These are phyloP conservation scores for Metschnikowia koreensis DNA, from an alignment of 805 yeast genomes.

Conservation along the genomic window DNA sequence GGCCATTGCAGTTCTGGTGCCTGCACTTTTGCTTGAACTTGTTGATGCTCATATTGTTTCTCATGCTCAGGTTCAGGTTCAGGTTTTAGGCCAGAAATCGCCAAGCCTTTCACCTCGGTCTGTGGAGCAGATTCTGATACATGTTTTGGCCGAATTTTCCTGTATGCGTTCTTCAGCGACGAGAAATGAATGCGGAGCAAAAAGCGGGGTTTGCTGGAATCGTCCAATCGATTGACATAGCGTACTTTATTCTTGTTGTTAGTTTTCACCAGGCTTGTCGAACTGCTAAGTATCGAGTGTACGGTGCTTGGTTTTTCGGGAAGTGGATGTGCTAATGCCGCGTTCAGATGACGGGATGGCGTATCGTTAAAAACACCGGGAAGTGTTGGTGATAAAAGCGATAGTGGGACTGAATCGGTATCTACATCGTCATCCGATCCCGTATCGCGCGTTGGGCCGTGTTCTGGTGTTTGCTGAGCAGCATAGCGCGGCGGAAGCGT, in stretches of 20 bases:
- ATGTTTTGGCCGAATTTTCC: conserved; percentile 1
- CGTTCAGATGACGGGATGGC: background rate
- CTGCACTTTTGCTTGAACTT: too few species aligned
- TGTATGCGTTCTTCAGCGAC: conserved; percentile 18
- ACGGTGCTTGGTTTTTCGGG: conserved; percentile 19
- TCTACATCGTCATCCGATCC: conserved; percentile 16
- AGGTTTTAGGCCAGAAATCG: conserved; percentile 11
- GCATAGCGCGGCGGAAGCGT: conserved; percentile 30
- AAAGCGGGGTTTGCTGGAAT: conserved; percentile 25
- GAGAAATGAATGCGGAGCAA: conserved; percentile 26
- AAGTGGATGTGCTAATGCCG: conserved; percentile 14
- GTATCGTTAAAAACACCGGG: conserved; percentile 27
- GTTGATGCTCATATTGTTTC: too few species aligned
- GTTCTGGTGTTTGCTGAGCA: background rate
- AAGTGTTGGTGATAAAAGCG: conserved; percentile 34
- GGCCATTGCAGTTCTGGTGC: background rate
- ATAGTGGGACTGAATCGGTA: conserved; percentile 29
- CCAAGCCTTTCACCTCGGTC: conserved; percentile 16
- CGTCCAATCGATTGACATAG: conserved; percentile 32
- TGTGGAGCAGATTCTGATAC: background rate
- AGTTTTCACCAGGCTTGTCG: background rate
- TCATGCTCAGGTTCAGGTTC: background rate
- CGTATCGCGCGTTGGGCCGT: background rate
- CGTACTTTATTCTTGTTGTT: conserved; percentile 13
- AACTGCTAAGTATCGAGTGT: conserved; percentile 6